Evolutionary conservation across 768 basidiomycete species (phyloP), one percentile per base, ranked within the genome.

Genomic region (Phlegmacium glaucopus): DNA sequence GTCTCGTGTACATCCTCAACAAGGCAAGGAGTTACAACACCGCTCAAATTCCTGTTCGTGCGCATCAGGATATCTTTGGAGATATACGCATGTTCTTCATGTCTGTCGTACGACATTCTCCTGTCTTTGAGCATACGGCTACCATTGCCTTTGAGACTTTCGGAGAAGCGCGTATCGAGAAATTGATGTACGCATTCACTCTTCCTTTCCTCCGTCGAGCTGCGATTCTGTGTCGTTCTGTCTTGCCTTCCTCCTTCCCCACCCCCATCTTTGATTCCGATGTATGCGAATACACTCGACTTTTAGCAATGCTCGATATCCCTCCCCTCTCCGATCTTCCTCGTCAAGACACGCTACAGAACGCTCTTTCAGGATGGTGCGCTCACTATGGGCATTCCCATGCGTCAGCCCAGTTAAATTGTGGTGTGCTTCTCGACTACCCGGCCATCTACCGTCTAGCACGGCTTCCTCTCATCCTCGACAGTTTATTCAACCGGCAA

Each of bases 131-230:
- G 52, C 90, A 90, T 56, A 89, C 85, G 0, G 86, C 90, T 4
- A 88, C 84, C 18, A 68, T 88, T 39, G 85, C 84, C 1, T 85
- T 94, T 44, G 82, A 86, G 36, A 79, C 83, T 3, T 85, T 92
- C 52, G 87, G 92, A 43, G 90, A 92, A 58, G 84, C 83, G 4
- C 76, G 86, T 30, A 86, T 97, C 39, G 87, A 94, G 59, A 90
- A 87, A 63, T 66, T 94, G 38, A 69, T 97, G 28, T 94, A 94
- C 59, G 75, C 83, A 0, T 91, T 94, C 64, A 92, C 90, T 0
- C 74, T 97, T 0, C 94, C 94, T 3, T 97, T 96, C 74, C 79
- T 98, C 9, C 86, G 95, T 13, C 79, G 88, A 0, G 89, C 87
- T 0, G 83, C 91, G 9, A 89, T 97, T 41, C 75, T 98, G 6